A percentile compares a stretch with the other conserved stretches of the same genome.
phyloP scores from a whole-genome alignment of 305 asterid genomes.

The Plantago coronopus region DNA sequence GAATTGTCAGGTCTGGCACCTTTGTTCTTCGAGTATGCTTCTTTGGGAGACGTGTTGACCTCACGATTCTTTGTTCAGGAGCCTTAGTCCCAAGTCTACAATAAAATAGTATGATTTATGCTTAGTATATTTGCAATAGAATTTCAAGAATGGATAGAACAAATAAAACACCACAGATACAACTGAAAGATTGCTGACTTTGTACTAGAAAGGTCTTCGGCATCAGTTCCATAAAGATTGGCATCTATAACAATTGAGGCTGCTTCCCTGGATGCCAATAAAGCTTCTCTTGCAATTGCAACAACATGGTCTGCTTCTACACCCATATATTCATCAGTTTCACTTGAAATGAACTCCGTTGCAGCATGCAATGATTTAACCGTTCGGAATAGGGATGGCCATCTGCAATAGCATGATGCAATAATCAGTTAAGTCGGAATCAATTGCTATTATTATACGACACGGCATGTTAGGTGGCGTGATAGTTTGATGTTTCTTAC shows the following conservation, averaged over 20 bases:
- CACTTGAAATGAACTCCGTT: conserved; percentile 30
- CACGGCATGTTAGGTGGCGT: conserved; percentile 15
- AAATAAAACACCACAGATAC: neutral
- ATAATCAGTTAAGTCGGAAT: conserved; percentile 18
- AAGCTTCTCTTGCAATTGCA: conserved; percentile 74
- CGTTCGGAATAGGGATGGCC: conserved; percentile 41
- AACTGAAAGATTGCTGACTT: conserved; percentile 36
- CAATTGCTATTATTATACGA: conserved; percentile 1
- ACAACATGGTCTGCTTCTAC: conserved; percentile 51
- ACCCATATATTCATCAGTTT: conserved; percentile 26
- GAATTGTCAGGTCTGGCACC: conserved; percentile 40
- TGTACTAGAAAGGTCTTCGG: conserved; percentile 31
- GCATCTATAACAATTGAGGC: conserved; percentile 49
- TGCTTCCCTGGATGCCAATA: conserved; percentile 69
- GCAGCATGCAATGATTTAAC: conserved; percentile 23
- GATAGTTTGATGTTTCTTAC: conserved; percentile 60
- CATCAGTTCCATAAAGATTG: conserved; percentile 32
- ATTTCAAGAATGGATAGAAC: conserved; percentile 4
- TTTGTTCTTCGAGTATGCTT: conserved; percentile 64
- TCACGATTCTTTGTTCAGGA: conserved; percentile 46
- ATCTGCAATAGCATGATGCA: conserved; percentile 39
- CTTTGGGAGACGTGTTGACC: conserved; percentile 69
- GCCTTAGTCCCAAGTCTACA: conserved; percentile 33
- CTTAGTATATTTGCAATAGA: conserved; percentile 4
- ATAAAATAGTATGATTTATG: conserved; percentile 23